Evolutionary conservation across 2,329 filamentous ascomycete genomes (phyloP), one percentile per base, ranked within the genome.

Genomic region (Macroventuria anomochaeta): DNA sequence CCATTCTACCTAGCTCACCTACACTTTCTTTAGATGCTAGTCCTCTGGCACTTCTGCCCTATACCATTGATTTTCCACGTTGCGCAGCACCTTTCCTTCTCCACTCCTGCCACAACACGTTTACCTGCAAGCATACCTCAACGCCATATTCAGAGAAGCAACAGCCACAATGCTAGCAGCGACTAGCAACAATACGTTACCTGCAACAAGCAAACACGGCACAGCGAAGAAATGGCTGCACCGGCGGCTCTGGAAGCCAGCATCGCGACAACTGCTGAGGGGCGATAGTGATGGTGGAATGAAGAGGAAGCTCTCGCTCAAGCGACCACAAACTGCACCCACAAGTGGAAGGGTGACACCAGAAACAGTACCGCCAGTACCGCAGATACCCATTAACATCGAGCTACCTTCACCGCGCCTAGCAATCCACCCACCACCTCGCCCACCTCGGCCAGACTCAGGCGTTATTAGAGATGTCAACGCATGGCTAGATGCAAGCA

Each of bases 401-500:
- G 59, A 58, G 20, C 53, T 50, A 2, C 46, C 55, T 5, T 42
- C 60, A 31, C 20, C 36, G 11, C 56, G 46, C 5, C 55, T 58
- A 17, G 46, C 53, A 6, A 46, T 49, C 13, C 50, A 58, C 17
- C 55, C 63, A 31, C 64, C 68, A n/a, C 57, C 59, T 25, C 61
- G 62, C 7, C 63, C 60, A 21, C 46, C 62, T 8, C 58, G 70
- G 48, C 64, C 69, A 21, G 57, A 67, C n/a, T 65, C 70, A 0
- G 58, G 46, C 29, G 52, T 67, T 10, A 56, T 68, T 11, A 63
- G 63, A 10, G 58, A 73, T 34, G 62, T 74, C 12, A 62, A 70
- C 39, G 69, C 65, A 37, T 73, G 71, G 71, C 57, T 74, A 2
- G 69, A 73, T 29, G 61, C 67, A 7, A 72, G 64, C 48, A 53